Evolutionary conservation across 176 grass and related monocot genomes (phyloP).

Genomic region (Neostapfia colusana): DNA sequence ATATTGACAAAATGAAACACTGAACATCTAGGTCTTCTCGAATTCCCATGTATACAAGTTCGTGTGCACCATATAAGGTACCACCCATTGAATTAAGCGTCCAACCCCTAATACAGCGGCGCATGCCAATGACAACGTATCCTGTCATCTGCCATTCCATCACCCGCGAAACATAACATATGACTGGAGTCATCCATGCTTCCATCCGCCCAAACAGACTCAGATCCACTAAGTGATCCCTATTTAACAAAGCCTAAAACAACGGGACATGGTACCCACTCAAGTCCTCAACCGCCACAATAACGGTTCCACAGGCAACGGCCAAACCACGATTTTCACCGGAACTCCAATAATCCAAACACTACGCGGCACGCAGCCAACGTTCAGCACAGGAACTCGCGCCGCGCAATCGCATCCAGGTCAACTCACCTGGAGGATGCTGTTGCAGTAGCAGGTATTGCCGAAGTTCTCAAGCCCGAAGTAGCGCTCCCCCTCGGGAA

Average conservation of each 20-base stretch:
- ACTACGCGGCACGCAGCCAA: constrained; percentile 19
- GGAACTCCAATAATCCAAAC: constrained; percentile 5
- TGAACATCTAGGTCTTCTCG: background rate
- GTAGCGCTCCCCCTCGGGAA: constrained; percentile 93
- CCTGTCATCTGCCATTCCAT: background rate
- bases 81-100: background rate
- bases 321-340: background rate
- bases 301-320: constrained; percentile 14
- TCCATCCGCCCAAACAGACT: background rate
- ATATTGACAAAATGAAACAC: background rate
- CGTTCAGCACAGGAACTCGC: background rate
- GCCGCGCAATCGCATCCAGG: constrained; percentile 23
- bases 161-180: background rate
- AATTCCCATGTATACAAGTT: background rate
- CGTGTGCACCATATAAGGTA: background rate
- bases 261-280: background rate
- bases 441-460: constrained; percentile 99
- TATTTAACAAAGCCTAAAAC: background rate
- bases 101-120: background rate
- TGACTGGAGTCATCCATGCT: background rate
- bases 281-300: background rate
- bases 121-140: background rate
- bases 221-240: constrained; percentile 7
- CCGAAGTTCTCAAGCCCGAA: constrained; percentile 98
- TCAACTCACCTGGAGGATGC: constrained; percentile 76